Evolutionary conservation across 345 rosid species (phyloP), one percentile per base, ranked within the genome.

Genomic region (Xanthoceras sorbifolium): DNA sequence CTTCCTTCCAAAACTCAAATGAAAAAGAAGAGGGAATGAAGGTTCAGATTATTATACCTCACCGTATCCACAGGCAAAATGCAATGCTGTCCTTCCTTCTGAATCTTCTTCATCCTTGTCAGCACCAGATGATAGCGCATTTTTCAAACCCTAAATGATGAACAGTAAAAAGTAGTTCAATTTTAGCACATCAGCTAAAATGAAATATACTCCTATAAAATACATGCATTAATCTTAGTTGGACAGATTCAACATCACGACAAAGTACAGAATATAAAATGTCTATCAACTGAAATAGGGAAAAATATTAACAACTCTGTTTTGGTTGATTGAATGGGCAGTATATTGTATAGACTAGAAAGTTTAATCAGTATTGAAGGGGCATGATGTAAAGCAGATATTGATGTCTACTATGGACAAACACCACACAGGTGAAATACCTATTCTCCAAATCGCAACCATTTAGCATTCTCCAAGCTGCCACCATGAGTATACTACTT

Each of bases 1-100:
- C 28, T 6, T 38, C 34, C 26, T 7, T 18, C 34, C 55, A 73
- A 26, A 62, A 29, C 26, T 44, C 23, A 17, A 50, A 31, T 5
- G 22, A 23, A 31, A 38, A 23, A 59, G 23, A 64, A 0, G 17
- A 44, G 25, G 59, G 31, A n/a, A 40, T 28, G 25, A 26, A 42
- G 52, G 59, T 29, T 60, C 32, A 55, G 14, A 67, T 26, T 67
- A 75, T 71, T 79, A 72, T 88, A 96, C 99, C 98, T 96, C 99
- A 40, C 99, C 99, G 67, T 93, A 96, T 81, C 99, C 99, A 77
- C 99, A 96, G 34, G 99, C 91, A 87, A 96, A 96, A 87, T 96
- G 99, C 79, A 96, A 84, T 60, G 99, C 99, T 44, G 97, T 93
- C 84, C 99, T 89, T 80, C 98, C 99, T 82, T 96, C 99, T 11